Base-by-base conservation (phyloP, 371 early-diverging fungal species). In the Lichtheimia hyalospora region DNA sequence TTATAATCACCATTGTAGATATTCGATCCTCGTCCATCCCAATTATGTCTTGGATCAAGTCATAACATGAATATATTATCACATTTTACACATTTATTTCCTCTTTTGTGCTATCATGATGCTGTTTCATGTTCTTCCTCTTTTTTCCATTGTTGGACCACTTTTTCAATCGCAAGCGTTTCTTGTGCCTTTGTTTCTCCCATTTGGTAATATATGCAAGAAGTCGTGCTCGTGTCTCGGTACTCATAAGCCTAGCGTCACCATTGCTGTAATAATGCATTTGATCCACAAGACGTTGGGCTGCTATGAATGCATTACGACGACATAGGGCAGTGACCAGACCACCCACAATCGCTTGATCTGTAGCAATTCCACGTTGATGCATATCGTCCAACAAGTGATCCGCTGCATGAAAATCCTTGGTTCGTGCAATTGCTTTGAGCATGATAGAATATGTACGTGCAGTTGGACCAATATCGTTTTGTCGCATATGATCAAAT, bases 341-440 rank as follows among this genome's bases (percentile, higher is more conserved):
- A 12, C 56, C 41, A 41, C 60, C 51, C 24, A 64, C 52, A 5
- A 64, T 60, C 3, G 23, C 60, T 24, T 43, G 28, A 27, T 64
- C 65, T 13, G 60, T 53, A 6, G 46, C 34, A 12, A 56, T 39
- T 3, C 44, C 34, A n/a, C 57, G 56, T 18, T 52, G 44, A 21
- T 64, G 39, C 65, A 64, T 64, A 27, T 64, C 57, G 13, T 64
- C 60, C 14, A 64, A 23, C 20, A 54, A 60, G 7, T 60, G 13
- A 23, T 40, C 10, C 46, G 60, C 52, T 15, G 43, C 53, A 14
- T 27, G 23, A 0, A 60, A 16, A n/a, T 60, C 56, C 21, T 44
- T 28, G 15, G 44, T 28, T 16, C 48, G 51, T 51, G 56, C 60
- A 21, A 44, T 56, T n/a, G 49, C 42, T 14, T 53, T 28, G 40